Percentiles rank a stretch among this genome's conserved stretches.
These are phyloP conservation scores for Neoarthrinium moseri DNA, from an alignment of 2,329 filamentous ascomycete species.

Conservation along the genomic window DNA sequence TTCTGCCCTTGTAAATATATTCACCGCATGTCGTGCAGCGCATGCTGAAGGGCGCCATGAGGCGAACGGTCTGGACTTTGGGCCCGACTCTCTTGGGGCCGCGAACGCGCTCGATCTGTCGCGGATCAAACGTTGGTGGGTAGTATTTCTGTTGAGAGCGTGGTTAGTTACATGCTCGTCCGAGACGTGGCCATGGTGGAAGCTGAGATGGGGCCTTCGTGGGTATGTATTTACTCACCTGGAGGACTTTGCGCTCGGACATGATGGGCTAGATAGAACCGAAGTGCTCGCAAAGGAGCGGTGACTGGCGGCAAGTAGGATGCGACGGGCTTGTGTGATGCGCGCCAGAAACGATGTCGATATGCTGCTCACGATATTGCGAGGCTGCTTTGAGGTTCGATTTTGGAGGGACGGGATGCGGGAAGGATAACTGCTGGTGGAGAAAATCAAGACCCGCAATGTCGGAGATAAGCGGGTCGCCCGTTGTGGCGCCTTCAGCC, in stretches of 20 bases:
- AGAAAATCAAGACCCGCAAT: too few relatives aligned
- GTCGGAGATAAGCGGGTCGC: slow-evolving; percentile 4
- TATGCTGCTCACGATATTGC: neutral
- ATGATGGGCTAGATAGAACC: slow-evolving; percentile 24
- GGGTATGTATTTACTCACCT: neutral
- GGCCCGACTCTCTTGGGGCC: slow-evolving; percentile 72
- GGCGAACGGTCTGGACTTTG: slow-evolving; percentile 79
- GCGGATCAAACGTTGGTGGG: slow-evolving; percentile 86
- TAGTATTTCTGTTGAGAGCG: slow-evolving; percentile 51
- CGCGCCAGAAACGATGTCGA: neutral
- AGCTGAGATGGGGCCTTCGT: neutral
- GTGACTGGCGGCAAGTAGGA: neutral
- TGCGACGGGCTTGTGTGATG: neutral
- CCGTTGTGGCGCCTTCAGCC: slow-evolving; percentile 5
- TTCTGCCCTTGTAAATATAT: slow-evolving; percentile 89
- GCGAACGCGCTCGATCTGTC: slow-evolving; percentile 68
- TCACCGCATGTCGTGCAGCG: slow-evolving; percentile 53
- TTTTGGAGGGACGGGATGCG: neutral
- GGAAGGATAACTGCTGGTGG: neutral
- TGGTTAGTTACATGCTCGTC: too few relatives aligned
- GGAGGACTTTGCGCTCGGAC: slow-evolving; percentile 43
- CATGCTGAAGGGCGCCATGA: slow-evolving; percentile 79
- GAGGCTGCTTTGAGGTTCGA: neutral
- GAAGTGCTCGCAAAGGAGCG: neutral
- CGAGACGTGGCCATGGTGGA: too few relatives aligned